These are phyloP conservation scores for Mycena olivaceomarginata DNA, from an alignment of 768 basidiomycete genomes.

Conservation along the genomic window DNA sequence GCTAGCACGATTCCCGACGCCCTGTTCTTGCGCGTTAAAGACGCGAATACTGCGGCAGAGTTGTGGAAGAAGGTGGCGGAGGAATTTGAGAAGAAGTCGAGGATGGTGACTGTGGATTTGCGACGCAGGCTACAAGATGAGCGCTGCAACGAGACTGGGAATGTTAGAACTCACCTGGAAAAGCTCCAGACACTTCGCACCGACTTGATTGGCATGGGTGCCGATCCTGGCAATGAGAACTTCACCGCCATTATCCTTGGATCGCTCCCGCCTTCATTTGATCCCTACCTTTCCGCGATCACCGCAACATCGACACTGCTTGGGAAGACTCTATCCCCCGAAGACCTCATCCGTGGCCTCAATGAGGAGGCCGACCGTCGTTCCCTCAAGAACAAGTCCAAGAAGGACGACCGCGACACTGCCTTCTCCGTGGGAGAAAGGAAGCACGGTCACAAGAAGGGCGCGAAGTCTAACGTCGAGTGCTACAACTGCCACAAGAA, in stretches of 20 bases:
- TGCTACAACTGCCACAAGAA: conserved; percentile 48
- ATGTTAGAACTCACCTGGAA: conserved; percentile 49
- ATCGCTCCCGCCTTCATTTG: conserved; percentile 49
- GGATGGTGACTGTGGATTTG: conserved; percentile 50
- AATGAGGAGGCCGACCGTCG: conserved; percentile 15
- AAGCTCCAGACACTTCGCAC: conserved; percentile 42
- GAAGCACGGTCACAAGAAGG: background rate
- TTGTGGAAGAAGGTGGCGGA: conserved; percentile 47
- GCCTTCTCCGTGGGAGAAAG: conserved; percentile 31
- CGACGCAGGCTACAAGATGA: conserved; percentile 33
- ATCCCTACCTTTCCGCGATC: conserved; percentile 45
- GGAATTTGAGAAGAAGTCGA: background rate
- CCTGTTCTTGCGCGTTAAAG: conserved; percentile 12
- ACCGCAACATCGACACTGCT: conserved; percentile 43
- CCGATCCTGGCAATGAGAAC: no score
- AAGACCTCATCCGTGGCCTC: conserved; percentile 42
- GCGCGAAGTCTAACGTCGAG: conserved; percentile 32
- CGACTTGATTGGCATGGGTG: conserved; percentile 25
- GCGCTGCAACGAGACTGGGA: conserved; percentile 36
- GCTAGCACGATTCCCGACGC: conserved; percentile 27
- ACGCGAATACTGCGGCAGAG: background rate
- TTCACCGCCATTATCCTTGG: no score
- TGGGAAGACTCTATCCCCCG: conserved; percentile 34
- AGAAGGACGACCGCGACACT: conserved; percentile 32
- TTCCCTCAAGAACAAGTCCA: background rate